phyloP scores from a whole-genome alignment of 305 asterid genomes.

The Fraxinus xanthoxyloides region DNA sequence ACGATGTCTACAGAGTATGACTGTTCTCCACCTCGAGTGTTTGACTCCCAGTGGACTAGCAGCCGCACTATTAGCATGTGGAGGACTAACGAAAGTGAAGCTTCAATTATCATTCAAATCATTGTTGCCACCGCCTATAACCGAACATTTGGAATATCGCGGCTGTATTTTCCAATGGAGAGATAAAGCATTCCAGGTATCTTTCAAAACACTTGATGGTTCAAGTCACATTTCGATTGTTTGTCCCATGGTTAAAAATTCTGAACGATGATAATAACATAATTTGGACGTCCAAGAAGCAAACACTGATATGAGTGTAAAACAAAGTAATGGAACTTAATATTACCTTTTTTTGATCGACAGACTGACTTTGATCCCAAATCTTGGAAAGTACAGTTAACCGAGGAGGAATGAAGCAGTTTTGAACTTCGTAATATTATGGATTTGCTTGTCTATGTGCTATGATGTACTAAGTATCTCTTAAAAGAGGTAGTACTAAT shows the following conservation, averaged over 20 bases:
- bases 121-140: constrained; percentile 30
- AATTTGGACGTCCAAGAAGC: neutral
- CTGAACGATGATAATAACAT: neutral
- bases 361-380: constrained; percentile 46
- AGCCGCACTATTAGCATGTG: constrained; percentile 60
- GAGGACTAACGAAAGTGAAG: constrained; percentile 53
- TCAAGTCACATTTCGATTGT: neutral
- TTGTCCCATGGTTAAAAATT: neutral
- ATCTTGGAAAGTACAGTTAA: constrained; percentile 40
- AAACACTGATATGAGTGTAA: neutral
- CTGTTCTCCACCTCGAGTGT: constrained; percentile 56
- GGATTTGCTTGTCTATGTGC: neutral
- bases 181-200: constrained; percentile 40
- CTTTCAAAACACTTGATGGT: neutral
- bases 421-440: neutral
- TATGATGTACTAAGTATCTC: neutral
- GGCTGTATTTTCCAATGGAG: constrained; percentile 47
- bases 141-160: constrained; percentile 42
- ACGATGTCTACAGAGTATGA: constrained; percentile 74
- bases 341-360: neutral
- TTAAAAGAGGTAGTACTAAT: neutral
- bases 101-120: constrained; percentile 36
- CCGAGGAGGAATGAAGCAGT: constrained; percentile 21
- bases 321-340: neutral
- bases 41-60: constrained; percentile 62